These are phyloP conservation scores for Hemisphaericaspora xylanilytica DNA, from an alignment of 1,139 yeast genomes.

Conservation along the genomic window DNA sequence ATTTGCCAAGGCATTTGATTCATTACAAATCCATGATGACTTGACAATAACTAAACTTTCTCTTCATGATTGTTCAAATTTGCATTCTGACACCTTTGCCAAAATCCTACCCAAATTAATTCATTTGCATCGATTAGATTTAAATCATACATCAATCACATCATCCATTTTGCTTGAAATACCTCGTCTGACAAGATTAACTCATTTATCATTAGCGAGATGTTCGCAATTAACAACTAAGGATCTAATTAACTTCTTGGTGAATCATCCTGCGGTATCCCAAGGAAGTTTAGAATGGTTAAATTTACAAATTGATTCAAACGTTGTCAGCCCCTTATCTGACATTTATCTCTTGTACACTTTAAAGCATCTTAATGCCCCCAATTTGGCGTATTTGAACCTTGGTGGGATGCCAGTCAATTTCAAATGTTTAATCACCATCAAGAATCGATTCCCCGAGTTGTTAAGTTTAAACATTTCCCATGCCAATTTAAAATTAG, in stretches of 20 bases:
- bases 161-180: slow-evolving; percentile 51
- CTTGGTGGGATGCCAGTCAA: slow-evolving; percentile 75
- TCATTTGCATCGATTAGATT: slow-evolving; percentile 66
- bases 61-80: slow-evolving; percentile 84
- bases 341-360: slow-evolving; percentile 59
- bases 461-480: slow-evolving; percentile 65
- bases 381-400: slow-evolving; percentile 55
- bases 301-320: slow-evolving; percentile 68
- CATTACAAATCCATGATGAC: slow-evolving; percentile 24
- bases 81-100: slow-evolving; percentile 55
- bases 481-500: slow-evolving; percentile 51
- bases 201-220: slow-evolving; percentile 77
- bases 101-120: slow-evolving; percentile 58
- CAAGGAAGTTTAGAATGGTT: slow-evolving; percentile 66
- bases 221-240: slow-evolving; percentile 76
- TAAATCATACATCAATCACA: slow-evolving; percentile 77
- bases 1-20: slow-evolving; percentile 63
- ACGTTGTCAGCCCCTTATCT: slow-evolving; percentile 62
- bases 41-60: slow-evolving; percentile 55
- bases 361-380: slow-evolving; percentile 52
- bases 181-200: slow-evolving; percentile 55
- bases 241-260: slow-evolving; percentile 68
- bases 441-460: slow-evolving; percentile 52
- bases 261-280: slow-evolving; percentile 68
- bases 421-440: slow-evolving; percentile 49